These are phyloP conservation scores for Pelargonium myrrhifolium DNA, from an alignment of 441 rosid genomes.

Conservation along the genomic window DNA sequence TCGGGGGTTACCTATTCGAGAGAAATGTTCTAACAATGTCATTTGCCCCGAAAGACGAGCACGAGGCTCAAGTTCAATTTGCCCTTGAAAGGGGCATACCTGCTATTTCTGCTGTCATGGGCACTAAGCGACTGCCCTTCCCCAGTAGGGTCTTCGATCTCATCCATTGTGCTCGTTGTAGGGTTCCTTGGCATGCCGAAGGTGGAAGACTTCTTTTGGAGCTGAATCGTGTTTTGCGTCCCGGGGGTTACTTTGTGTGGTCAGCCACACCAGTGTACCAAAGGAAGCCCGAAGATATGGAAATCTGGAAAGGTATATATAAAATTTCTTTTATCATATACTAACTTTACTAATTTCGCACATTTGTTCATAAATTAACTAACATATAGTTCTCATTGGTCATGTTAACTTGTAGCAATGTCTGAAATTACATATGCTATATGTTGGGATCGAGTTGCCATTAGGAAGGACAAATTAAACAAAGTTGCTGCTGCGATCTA, in stretches of 20 bases:
- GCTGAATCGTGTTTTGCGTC: slow-evolving; percentile 71
- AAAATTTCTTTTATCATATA: too few relatives aligned
- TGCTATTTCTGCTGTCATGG: slow-evolving; percentile 92
- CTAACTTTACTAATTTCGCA: too few relatives aligned
- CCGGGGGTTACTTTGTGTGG: slow-evolving; percentile 91
- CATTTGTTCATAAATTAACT: too few relatives aligned
- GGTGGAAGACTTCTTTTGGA: slow-evolving; percentile 76
- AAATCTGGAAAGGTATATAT: slow-evolving; percentile 67
- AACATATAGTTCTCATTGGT: neutral
- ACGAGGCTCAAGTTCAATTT: slow-evolving; percentile 89
- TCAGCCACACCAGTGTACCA: slow-evolving; percentile 95
- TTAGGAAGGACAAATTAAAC: slow-evolving; percentile 66
- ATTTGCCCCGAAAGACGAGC: slow-evolving; percentile 96
- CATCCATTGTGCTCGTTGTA: slow-evolving; percentile 81
- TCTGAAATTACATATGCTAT: slow-evolving; percentile 51
- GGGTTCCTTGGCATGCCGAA: slow-evolving; percentile 90
- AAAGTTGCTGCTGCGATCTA: slow-evolving; percentile 65
- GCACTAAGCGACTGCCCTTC: slow-evolving; percentile 72
- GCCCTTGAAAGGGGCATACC: slow-evolving; percentile 92
- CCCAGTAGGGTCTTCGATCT: slow-evolving; percentile 84
- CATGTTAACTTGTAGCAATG: slow-evolving; percentile 43
- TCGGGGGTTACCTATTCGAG: slow-evolving; percentile 78
- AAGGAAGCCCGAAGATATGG: slow-evolving; percentile 57
- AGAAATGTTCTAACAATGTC: slow-evolving; percentile 86
- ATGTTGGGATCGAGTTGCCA: slow-evolving; percentile 87